Evolutionary conservation across 2,329 filamentous ascomycete genomes (phyloP).

Genomic region (Arachnopeziza araneosa): DNA sequence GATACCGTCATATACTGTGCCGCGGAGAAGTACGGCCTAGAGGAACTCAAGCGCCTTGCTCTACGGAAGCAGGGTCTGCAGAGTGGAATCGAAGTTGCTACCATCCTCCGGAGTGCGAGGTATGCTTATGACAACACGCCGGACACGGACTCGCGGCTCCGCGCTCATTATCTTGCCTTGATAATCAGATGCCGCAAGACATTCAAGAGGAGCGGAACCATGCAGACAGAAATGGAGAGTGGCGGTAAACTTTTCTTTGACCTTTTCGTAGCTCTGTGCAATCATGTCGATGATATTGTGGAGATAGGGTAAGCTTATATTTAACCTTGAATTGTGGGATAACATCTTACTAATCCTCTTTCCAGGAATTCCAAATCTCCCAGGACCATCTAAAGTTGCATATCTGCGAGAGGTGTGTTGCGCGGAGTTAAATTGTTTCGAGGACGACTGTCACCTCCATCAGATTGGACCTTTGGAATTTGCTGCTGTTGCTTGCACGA

Average conservation of each 20-base stretch:
- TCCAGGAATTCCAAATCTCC: conserved; percentile 46
- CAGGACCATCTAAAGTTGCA: conserved; percentile 44
- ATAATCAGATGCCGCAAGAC: conserved; percentile 84
- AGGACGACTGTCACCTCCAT: conserved; percentile 33
- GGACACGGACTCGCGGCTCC: conserved; percentile 82
- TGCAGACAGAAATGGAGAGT: conserved; percentile 91
- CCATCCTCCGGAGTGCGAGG: conserved; percentile 80
- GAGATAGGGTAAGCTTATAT: conserved; percentile 54
- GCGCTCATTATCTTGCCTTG: conserved; percentile 85
- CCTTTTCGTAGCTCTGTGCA: conserved; percentile 86
- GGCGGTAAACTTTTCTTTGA: conserved; percentile 90
- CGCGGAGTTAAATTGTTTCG: conserved; percentile 28
- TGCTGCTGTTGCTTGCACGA: conserved; percentile 20
- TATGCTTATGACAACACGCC: conserved; percentile 87
- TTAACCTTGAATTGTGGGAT: conserved; percentile 16
- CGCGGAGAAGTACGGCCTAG: conserved; percentile 76
- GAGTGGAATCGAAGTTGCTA: conserved; percentile 88
- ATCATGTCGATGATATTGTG: conserved; percentile 65
- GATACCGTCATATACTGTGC: conserved; percentile 91
- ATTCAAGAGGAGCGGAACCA: conserved; percentile 89
- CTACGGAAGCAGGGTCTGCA: conserved; percentile 88
- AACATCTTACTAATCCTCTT: conserved; percentile 16
- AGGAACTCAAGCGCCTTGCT: conserved; percentile 78
- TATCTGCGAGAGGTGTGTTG: conserved; percentile 25
- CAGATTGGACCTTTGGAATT: conserved; percentile 33